These are phyloP conservation scores for Zoysia japonica DNA, from an alignment of 176 grass and related monocot genomes.

Conservation along the genomic window DNA sequence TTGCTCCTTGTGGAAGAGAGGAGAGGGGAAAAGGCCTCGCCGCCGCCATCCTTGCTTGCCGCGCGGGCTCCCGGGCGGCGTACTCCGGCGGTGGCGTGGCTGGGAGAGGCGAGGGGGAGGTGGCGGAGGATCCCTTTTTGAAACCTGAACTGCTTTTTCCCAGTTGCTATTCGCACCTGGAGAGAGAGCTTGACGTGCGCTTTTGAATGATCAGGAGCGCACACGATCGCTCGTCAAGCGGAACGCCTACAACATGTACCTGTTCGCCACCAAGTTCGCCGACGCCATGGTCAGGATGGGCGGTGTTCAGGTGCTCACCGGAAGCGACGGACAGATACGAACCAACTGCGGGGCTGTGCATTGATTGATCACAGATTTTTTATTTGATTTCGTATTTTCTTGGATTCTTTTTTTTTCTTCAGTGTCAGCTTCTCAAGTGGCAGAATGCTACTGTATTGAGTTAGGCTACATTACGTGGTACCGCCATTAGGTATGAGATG, in stretches of 20 bases:
- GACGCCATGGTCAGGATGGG: slow-evolving; percentile 71
- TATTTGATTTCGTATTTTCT: too few relatives aligned
- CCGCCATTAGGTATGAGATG: background rate
- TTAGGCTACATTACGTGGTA: background rate
- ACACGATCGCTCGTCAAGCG: slow-evolving; percentile 55
- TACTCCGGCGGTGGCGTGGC: too few relatives aligned
- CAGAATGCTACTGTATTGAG: background rate
- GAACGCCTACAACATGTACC: slow-evolving; percentile 44
- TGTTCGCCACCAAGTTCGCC: slow-evolving; percentile 49
- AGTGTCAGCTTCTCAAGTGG: background rate
- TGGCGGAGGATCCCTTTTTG: too few relatives aligned
- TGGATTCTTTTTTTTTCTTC: background rate
- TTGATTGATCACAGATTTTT: background rate
- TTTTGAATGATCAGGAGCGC: slow-evolving; percentile 36
- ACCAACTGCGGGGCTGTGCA: slow-evolving; percentile 55
- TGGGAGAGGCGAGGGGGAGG: too few relatives aligned
- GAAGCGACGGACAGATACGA: slow-evolving; percentile 57
- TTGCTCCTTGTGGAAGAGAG: too few relatives aligned
- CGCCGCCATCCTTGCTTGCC: too few relatives aligned
- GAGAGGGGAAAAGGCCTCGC: too few relatives aligned
- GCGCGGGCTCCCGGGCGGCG: too few relatives aligned
- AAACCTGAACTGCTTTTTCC: too few relatives aligned
- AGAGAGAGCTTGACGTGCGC: too few relatives aligned
- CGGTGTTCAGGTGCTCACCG: slow-evolving; percentile 47
- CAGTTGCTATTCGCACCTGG: too few relatives aligned